Evolutionary conservation across 495 filamentous ascomycete genomes (phyloP).

Genomic region (Darksidea phi): DNA sequence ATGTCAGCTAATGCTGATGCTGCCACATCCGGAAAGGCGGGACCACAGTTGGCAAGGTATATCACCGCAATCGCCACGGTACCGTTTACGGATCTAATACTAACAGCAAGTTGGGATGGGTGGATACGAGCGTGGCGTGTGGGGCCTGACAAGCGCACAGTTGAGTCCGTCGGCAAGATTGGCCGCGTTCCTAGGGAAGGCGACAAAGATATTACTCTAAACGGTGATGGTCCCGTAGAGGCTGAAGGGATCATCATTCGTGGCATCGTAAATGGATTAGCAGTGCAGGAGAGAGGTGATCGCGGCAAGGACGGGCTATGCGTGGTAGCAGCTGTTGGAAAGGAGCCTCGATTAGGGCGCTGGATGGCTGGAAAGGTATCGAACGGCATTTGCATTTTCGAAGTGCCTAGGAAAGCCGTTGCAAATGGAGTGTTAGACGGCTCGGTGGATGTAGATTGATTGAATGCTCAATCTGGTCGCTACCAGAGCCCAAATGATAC

Average conservation of each 20-base stretch:
- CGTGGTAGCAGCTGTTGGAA: constrained; percentile 78
- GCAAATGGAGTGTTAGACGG: background rate
- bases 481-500: background rate
- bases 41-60: constrained; percentile 66
- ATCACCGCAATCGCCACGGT: constrained; percentile 86
- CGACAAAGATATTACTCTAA: background rate
- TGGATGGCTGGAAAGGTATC: constrained; percentile 69
- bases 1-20: constrained; percentile 67
- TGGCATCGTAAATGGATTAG: constrained; percentile 82
- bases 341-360: constrained; percentile 77
- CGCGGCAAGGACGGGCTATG: constrained; percentile 69
- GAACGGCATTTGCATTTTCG: constrained; percentile 78
- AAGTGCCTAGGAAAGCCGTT: constrained; percentile 57
- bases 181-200: constrained; percentile 41
- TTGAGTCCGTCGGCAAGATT: constrained; percentile 65
- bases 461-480: background rate
- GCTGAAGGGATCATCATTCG: constrained; percentile 50
- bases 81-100: constrained; percentile 80
- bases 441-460: constrained; percentile 6
- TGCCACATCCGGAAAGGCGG: constrained; percentile 47
- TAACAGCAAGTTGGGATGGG: constrained; percentile 94
- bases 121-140: constrained; percentile 80
- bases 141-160: constrained; percentile 74
- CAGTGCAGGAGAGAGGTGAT: constrained; percentile 75
- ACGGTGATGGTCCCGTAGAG: background rate